phyloP scores from a whole-genome alignment of 176 grass and related monocot genomes.

The Canna indica region DNA sequence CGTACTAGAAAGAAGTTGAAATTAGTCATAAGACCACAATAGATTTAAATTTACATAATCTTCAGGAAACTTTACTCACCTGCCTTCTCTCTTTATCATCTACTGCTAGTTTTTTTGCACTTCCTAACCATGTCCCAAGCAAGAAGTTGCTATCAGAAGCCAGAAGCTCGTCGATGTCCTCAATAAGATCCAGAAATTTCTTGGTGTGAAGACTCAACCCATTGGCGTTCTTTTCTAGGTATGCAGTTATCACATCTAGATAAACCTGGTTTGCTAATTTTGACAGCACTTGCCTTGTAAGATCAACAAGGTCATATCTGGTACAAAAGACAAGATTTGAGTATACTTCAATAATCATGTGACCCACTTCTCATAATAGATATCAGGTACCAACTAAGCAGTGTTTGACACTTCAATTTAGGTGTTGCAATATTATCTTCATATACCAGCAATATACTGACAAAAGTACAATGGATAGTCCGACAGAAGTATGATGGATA shows the following conservation, averaged over 20 bases:
- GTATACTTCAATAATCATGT: background rate
- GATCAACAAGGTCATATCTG: constrained; percentile 95
- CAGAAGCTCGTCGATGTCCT: constrained; percentile 70
- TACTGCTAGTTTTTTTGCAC: constrained; percentile 61
- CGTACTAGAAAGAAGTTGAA: constrained; percentile 40
- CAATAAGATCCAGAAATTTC: constrained; percentile 72
- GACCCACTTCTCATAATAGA: background rate
- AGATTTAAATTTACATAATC: constrained; percentile 2
- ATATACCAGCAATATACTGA: background rate
- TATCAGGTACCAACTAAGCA: background rate
- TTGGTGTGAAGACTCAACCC: constrained; percentile 32
- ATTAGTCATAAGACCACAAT: background rate
- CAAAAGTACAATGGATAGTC: too few species aligned
- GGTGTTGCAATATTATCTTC: background rate
- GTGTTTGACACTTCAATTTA: background rate
- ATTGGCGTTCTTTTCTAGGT: constrained; percentile 50
- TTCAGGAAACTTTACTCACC: constrained; percentile 31
- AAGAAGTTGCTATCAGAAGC: constrained; percentile 84
- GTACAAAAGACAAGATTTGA: background rate
- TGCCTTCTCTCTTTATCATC: constrained; percentile 46
- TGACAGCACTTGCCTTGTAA: constrained; percentile 75
- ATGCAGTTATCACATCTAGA: constrained; percentile 45
- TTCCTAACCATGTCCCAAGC: constrained; percentile 84
- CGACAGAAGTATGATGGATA: background rate
- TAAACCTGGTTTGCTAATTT: constrained; percentile 92